A percentile compares a stretch with the other conserved stretches of the same genome.
phyloP scores from a whole-genome alignment of 2,329 filamentous ascomycete species.

The Ophiocordyceps australis region DNA sequence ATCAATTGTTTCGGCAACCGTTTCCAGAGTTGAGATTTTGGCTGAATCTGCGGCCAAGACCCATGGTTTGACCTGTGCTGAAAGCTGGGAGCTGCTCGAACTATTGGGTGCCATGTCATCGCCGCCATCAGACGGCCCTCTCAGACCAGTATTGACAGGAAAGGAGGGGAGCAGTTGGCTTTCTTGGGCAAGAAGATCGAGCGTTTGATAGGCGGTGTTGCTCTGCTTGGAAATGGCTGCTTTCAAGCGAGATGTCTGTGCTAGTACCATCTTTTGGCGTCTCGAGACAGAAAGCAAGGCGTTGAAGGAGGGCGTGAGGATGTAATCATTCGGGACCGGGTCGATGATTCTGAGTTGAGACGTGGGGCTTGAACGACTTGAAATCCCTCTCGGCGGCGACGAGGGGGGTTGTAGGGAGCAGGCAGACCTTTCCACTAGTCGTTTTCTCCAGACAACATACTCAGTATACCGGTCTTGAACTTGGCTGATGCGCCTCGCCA shows the following conservation, averaged over 20 bases:
- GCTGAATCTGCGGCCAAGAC: constrained; percentile 40
- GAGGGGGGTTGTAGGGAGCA: constrained; percentile 12
- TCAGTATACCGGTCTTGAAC: constrained; percentile 35
- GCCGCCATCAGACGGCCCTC: constrained; percentile 21
- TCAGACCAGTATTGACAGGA: constrained; percentile 18
- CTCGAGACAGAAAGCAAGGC: constrained; percentile 31
- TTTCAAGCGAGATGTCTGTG: constrained; percentile 40
- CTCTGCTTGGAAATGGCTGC: constrained; percentile 28
- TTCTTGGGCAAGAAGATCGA: constrained; percentile 39
- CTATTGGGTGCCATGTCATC: constrained; percentile 18
- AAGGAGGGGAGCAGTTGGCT: constrained; percentile 40
- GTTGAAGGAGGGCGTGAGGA: constrained; percentile 38
- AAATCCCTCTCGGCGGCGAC: constrained; percentile 6
- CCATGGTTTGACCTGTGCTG: constrained; percentile 34
- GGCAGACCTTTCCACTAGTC: constrained; percentile 22
- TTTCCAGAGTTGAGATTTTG: constrained; percentile 38
- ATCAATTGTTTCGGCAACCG: constrained; percentile 40
- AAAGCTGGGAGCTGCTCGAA: constrained; percentile 19
- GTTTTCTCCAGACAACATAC: constrained; percentile 31
- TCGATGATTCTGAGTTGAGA: constrained; percentile 4
- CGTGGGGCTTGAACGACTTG: constrained; percentile 4
- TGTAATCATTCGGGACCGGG: constrained; percentile 13
- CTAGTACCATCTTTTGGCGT: constrained; percentile 36
- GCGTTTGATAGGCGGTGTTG: constrained; percentile 27
- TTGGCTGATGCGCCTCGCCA: constrained; percentile 20